phyloP scores from a whole-genome alignment of 257 asterid species.

The Nemophila menziesii region DNA sequence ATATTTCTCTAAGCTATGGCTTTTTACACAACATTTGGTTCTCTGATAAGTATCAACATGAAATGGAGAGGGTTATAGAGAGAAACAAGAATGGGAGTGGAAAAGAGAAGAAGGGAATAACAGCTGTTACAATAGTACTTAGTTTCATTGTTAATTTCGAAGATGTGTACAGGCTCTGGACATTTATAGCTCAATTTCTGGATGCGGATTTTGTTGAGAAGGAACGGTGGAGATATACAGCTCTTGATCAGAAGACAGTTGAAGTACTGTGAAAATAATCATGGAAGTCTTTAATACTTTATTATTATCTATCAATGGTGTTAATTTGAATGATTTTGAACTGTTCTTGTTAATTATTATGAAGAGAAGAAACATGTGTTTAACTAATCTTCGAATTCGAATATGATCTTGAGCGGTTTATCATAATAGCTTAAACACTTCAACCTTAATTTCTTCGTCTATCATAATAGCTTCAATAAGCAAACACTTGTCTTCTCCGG shows the following conservation, averaged over 20 bases:
- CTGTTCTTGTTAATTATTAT: neutral
- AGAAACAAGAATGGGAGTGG: slow-evolving; percentile 15
- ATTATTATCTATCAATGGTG: neutral
- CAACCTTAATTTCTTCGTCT: too few species aligned
- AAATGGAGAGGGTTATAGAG: slow-evolving; percentile 30
- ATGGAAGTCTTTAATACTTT: neutral
- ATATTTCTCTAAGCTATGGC: slow-evolving; percentile 62
- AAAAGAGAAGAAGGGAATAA: slow-evolving; percentile 25
- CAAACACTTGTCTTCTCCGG: too few species aligned
- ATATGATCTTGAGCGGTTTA: too few species aligned
- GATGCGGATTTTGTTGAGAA: slow-evolving; percentile 93
- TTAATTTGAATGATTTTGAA: neutral
- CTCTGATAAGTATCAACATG: slow-evolving; percentile 37
- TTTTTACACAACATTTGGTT: slow-evolving; percentile 50
- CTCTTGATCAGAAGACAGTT: slow-evolving; percentile 62
- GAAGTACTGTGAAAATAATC: slow-evolving; percentile 39
- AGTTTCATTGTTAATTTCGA: slow-evolving; percentile 71
- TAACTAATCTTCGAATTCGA: neutral
- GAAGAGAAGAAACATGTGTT: neutral
- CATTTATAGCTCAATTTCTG: slow-evolving; percentile 66
- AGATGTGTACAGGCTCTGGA: slow-evolving; percentile 75
- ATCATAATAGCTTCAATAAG: too few species aligned
- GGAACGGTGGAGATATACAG: slow-evolving; percentile 90
- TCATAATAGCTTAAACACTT: too few species aligned
- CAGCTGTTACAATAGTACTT: slow-evolving; percentile 59